Percentiles rank a stretch among this genome's conserved stretches.
Evolutionary conservation across 345 rosid genomes (phyloP).

Genomic region (Microthlaspi erraticum): DNA sequence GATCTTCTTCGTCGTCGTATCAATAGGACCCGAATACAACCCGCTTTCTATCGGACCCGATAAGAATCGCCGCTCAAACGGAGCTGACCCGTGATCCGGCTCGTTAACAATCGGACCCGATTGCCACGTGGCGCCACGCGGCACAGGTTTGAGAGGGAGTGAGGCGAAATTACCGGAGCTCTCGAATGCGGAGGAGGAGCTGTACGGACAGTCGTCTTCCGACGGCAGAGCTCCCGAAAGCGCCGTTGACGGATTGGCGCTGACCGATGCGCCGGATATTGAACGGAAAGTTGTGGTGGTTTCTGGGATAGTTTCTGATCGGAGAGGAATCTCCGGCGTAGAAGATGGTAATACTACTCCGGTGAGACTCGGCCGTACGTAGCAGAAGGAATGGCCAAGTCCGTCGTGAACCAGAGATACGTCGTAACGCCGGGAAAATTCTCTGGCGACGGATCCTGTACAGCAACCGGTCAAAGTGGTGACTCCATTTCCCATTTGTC

Average conservation of each 20-base stretch:
- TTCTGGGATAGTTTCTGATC: conserved; percentile 37
- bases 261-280: conserved; percentile 93
- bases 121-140: conserved; percentile 50
- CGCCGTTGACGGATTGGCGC: conserved; percentile 87
- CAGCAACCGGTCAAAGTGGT: conserved; percentile 62
- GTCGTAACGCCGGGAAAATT: conserved; percentile 64
- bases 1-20: conserved; percentile 29
- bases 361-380: conserved; percentile 61
- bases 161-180: conserved; percentile 89
- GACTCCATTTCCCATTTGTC: conserved; percentile 73
- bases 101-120: conserved; percentile 62
- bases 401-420: conserved; percentile 58
- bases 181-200: conserved; percentile 74
- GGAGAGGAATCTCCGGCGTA: conserved; percentile 58
- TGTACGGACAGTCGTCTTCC: conserved; percentile 37
- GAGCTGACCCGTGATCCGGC: conserved; percentile 49
- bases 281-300: conserved; percentile 60
- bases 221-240: conserved; percentile 40
- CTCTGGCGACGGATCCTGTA: conserved; percentile 59
- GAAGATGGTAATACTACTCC: conserved; percentile 40
- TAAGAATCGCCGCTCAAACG: conserved; percentile 52
- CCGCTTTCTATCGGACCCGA: conserved; percentile 59
- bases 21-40: conserved; percentile 50
- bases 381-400: conserved; percentile 86
- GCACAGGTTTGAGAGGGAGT: conserved; percentile 86